These are phyloP conservation scores for Pseudogymnoascus sp. DNA, from an alignment of 2,329 filamentous ascomycete species.

Conservation along the genomic window DNA sequence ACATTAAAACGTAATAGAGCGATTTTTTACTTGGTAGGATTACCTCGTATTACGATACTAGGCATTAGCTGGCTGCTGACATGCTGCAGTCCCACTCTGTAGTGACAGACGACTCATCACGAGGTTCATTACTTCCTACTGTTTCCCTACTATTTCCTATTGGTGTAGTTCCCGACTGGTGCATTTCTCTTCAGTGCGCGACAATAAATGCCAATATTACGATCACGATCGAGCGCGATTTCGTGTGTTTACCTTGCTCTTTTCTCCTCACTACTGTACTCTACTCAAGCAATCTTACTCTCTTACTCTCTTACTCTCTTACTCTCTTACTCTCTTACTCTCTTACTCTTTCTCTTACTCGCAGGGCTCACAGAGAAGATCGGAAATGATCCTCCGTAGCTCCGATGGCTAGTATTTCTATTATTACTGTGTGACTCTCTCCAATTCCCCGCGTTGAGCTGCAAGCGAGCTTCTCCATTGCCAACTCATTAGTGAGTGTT, in stretches of 20 bases:
- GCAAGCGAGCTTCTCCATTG: not conserved
- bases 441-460: not conserved
- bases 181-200: not conserved
- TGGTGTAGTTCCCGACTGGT: too few relatives aligned
- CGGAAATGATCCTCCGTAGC: not conserved
- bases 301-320: too few relatives aligned
- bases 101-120: not conserved
- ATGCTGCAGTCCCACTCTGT: not conserved
- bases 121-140: not conserved
- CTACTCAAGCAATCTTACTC: too few relatives aligned
- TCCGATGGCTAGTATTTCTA: too few relatives aligned
- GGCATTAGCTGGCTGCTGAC: not conserved
- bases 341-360: too few relatives aligned
- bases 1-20: not conserved
- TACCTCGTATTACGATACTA: too few relatives aligned
- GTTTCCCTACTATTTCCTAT: not conserved
- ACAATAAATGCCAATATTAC: too few relatives aligned
- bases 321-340: too few relatives aligned
- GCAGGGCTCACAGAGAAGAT: not conserved
- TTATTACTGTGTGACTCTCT: not conserved
- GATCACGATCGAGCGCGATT: too few relatives aligned
- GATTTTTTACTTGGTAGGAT: too few relatives aligned
- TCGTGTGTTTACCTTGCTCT: too few relatives aligned
- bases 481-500: not conserved
- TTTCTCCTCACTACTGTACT: too few relatives aligned